Conservation (phyloP, 768 basidiomycete genomes). For the Termitomyces sp. region DNA sequence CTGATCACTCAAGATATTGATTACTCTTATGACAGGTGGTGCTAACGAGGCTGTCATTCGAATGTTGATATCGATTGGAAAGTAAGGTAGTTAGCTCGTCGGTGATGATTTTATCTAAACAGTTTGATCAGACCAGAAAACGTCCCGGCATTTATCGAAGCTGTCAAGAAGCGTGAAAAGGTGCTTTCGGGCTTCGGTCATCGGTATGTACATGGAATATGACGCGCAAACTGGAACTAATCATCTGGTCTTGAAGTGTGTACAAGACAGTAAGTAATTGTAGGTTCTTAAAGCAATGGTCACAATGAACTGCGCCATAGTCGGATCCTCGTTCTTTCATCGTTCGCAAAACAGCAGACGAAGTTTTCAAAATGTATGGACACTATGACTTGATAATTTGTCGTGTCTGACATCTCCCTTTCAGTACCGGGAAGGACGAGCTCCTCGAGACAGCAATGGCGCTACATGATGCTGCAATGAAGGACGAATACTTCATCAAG, state of each 20-base stretch:
- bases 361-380: constrained; percentile 82
- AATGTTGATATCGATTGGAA: constrained; percentile 87
- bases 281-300: neutral
- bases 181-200: constrained; percentile 91
- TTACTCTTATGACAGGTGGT: constrained; percentile 47
- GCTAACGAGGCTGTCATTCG: constrained; percentile 94
- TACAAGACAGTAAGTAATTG: constrained; percentile 62
- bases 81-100: constrained; percentile 36
- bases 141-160: constrained; percentile 80
- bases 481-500: constrained; percentile 85
- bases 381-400: neutral
- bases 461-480: constrained; percentile 83
- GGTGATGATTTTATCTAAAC: neutral
- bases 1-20: neutral
- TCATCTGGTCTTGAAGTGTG: constrained; percentile 34
- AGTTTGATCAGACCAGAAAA: constrained; percentile 57
- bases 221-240: neutral
- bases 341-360: constrained; percentile 85
- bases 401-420: neutral
- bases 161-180: constrained; percentile 85
- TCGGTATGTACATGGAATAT: constrained; percentile 39
- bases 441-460: constrained; percentile 87
- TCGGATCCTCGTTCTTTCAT: constrained; percentile 91
- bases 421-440: constrained; percentile 80
- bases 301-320: constrained; percentile 29